Conservation (phyloP, 805 yeast genomes). For the Saturnispora hagleri region DNA sequence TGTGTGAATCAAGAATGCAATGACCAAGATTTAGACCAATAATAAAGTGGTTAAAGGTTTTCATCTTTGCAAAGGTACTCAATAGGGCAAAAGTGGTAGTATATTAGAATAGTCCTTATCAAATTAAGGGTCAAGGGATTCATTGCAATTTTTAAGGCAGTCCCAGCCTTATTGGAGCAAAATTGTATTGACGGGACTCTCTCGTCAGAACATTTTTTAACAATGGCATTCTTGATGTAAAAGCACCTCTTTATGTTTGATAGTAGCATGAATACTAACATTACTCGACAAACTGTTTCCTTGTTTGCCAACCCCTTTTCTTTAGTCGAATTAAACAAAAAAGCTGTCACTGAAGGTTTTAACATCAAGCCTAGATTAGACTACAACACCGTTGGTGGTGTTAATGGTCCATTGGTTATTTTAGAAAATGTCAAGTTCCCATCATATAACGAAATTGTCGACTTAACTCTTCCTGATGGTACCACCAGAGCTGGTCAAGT, state of each 20-base stretch:
- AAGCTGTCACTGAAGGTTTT: conserved; percentile 88
- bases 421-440: conserved; percentile 81
- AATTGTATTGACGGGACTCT: neutral
- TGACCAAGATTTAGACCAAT: neutral
- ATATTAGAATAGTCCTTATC: too few relatives aligned
- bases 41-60: neutral
- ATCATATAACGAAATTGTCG: conserved; percentile 92
- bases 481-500: conserved; percentile 94
- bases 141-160: neutral
- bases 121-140: too few relatives aligned
- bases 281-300: conserved; percentile 29
- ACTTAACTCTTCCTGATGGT: conserved; percentile 95
- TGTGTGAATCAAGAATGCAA: neutral
- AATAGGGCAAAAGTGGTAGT: neutral
- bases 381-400: conserved; percentile 96
- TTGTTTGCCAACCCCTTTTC: conserved; percentile 24
- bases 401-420: conserved; percentile 95
- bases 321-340: conserved; percentile 70
- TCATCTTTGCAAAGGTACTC: neutral
- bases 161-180: neutral
- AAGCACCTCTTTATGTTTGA: neutral
- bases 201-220: neutral
- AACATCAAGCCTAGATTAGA: conserved; percentile 83
- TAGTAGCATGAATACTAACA: neutral
- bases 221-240: neutral